Evolutionary conservation across 192 early-diverging fungal species (phyloP), one percentile per base, ranked within the genome.

Genomic region (Backusella mclennaniae): DNA sequence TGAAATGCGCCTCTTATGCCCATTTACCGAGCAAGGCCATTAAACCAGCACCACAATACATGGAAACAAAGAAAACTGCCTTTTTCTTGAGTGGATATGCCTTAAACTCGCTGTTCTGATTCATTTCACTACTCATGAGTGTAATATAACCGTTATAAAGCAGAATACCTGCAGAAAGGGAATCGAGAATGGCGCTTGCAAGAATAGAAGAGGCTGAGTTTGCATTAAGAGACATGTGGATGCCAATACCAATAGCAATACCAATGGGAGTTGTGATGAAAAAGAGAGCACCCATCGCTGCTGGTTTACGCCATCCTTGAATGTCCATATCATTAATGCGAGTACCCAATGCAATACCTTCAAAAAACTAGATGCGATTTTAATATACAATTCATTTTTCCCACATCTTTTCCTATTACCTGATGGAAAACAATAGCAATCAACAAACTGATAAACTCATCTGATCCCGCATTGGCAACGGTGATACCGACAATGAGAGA

Each of bases 191-290:
- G 6, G 94, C 96, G 77, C 94, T 90, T 12, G 89, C 77, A 9
- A 94, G 66, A 23, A 96, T 80, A 4, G 90, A 79, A 1, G 84
- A 73, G 1, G 81, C 66, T 0, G 88, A 87, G 7, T 85, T 78
- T 1, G 86, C 86, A 31, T 91, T 83, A 81, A 91, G 92, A 7
- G 89, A 78, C 38, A 84, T 73, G 4, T 87, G 85, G 69, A 96
- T 85, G 35, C 82, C 90, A 70, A 96, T 92, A n/a, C 96, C 95
- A 68, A 97, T 85, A 1, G 84, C 88, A 68, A 92, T 85, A 36
- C 96, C 96, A 46, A 96, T 6, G 8, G 96, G 96, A 8, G 96
- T 96, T 15, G 90, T 95, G 21, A 89, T n/a, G 0, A 91, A 84
- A 80, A 93, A 95, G 35, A 90, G 71, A 6, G 86, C 42, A 0